A percentile compares a stretch with the other conserved stretches of the same genome.
phyloP scores from a whole-genome alignment of 1,284 basidiomycete species.

The Nidula niveotomentosa region DNA sequence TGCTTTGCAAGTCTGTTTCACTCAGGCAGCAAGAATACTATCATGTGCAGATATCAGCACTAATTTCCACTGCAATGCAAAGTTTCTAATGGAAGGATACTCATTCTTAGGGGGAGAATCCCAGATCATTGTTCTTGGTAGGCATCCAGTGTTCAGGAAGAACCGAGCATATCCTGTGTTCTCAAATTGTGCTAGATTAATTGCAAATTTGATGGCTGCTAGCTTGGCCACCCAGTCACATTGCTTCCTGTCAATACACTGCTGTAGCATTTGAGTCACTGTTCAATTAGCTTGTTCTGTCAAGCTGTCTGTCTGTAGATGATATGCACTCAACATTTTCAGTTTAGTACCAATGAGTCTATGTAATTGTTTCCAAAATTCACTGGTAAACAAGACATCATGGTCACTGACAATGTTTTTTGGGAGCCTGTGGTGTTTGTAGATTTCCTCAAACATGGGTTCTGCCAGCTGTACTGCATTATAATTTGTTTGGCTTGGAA shows the following conservation, averaged over 20 bases:
- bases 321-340: no score
- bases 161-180: constrained; percentile 26
- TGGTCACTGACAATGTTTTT: neutral
- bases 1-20: constrained; percentile 23
- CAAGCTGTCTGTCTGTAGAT: constrained; percentile 36
- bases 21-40: constrained; percentile 22
- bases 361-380: no score
- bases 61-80: constrained; percentile 17
- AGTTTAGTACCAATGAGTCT: no score
- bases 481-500: no score
- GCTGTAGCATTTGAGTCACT: constrained; percentile 34
- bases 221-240: constrained; percentile 34
- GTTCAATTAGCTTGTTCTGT: constrained; percentile 39
- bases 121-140: constrained; percentile 28
- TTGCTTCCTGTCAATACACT: constrained; percentile 28
- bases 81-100: constrained; percentile 21
- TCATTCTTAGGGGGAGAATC: constrained; percentile 9
- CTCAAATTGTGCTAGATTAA: constrained; percentile 21
- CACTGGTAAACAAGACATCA: neutral
- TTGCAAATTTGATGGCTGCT: constrained; percentile 35
- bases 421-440: constrained; percentile 32
- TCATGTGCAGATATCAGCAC: constrained; percentile 27
- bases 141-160: constrained; percentile 26
- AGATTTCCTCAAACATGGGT: constrained; percentile 34
- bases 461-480: no score